These are phyloP conservation scores for Ceratocystis smalleyi DNA, from an alignment of 2,329 filamentous ascomycete species.

Conservation along the genomic window DNA sequence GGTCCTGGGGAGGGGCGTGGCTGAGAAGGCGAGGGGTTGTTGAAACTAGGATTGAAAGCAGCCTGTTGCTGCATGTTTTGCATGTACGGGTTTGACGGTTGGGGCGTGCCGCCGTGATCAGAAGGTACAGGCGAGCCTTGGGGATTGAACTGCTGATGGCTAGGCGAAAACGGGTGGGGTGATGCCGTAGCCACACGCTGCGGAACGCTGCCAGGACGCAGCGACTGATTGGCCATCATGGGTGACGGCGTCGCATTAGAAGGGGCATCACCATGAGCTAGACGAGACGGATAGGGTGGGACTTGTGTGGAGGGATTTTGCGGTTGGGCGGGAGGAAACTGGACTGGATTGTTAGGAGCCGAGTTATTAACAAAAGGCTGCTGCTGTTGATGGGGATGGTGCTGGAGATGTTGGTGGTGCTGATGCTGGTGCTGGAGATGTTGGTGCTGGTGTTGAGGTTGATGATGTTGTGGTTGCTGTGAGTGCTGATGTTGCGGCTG, in stretches of 20 bases:
- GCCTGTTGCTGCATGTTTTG: conserved; percentile 37
- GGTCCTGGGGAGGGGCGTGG: conserved; percentile 40
- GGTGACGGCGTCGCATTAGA: conserved; percentile 82
- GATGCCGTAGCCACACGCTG: conserved; percentile 82
- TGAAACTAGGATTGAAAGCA: conserved; percentile 43
- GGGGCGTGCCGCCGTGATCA: conserved; percentile 60
- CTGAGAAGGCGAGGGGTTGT: conserved; percentile 37
- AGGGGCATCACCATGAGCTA: conserved; percentile 65
- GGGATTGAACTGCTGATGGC: conserved; percentile 52
- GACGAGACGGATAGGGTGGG: conserved; percentile 60
- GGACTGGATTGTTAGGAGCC: not conserved
- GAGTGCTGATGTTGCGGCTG: conserved; percentile 22
- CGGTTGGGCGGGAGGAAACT: conserved; percentile 5
- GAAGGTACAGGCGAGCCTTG: conserved; percentile 64
- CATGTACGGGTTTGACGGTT: conserved; percentile 51
- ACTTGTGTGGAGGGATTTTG: conserved; percentile 26
- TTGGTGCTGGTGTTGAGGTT: conserved; percentile 41
- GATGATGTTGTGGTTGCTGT: not conserved
- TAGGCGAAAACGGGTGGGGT: conserved; percentile 76
- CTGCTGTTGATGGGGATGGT: not conserved
- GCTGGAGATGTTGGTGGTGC: not conserved
- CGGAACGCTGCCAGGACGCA: conserved; percentile 52
- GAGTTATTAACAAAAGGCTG: not conserved
- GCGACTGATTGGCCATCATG: conserved; percentile 75
- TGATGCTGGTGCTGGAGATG: not conserved